phyloP scores from a whole-genome alignment of 1,284 basidiomycete genomes.

The Melanopsichium pennsylvanicum region DNA sequence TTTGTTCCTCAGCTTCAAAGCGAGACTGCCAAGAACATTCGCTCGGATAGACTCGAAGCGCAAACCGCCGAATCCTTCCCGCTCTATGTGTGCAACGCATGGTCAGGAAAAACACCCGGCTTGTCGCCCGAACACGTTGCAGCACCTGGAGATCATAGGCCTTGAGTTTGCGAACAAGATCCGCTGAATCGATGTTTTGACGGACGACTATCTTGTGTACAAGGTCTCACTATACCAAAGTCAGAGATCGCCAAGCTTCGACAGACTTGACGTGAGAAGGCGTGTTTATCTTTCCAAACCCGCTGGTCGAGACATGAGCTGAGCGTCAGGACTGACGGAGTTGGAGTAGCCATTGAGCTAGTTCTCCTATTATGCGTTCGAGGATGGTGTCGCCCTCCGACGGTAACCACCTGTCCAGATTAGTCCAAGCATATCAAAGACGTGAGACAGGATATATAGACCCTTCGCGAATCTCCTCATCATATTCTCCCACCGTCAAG shows the following conservation, averaged over 20 bases:
- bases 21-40: too few relatives aligned
- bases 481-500: slow-evolving; percentile 9
- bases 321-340: too few relatives aligned
- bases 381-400: too few relatives aligned
- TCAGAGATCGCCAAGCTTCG: slow-evolving; percentile 1
- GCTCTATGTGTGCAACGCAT: not conserved
- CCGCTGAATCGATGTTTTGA: slow-evolving; percentile 13
- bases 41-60: too few relatives aligned
- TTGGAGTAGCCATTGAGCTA: too few relatives aligned
- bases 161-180: not conserved
- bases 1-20: too few relatives aligned
- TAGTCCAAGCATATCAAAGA: not conserved
- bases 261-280: not conserved
- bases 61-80: too few relatives aligned
- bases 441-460: slow-evolving; percentile 22
- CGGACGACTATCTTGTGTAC: not conserved
- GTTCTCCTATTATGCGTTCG: too few relatives aligned
- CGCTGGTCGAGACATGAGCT: too few relatives aligned
- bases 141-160: not conserved
- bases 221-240: not conserved
- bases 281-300: slow-evolving; percentile 1
- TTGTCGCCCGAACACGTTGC: not conserved
- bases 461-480: not conserved
- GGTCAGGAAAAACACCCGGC: not conserved
- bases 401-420: too few relatives aligned